Conservation (phyloP, 2,329 filamentous ascomycete species). For the Fusarium chuoi region DNA sequence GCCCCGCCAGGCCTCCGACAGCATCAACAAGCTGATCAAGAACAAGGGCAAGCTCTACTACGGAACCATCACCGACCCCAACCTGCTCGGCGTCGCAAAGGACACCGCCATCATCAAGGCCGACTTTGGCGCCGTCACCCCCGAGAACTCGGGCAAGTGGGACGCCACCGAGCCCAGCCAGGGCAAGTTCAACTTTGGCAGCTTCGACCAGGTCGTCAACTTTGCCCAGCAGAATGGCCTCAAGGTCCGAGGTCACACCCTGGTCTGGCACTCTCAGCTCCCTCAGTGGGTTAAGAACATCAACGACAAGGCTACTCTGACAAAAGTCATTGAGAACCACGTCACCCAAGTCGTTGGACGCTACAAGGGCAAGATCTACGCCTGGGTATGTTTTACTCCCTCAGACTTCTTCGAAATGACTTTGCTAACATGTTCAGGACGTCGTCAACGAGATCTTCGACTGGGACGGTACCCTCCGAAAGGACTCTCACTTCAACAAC, state of each 20-base stretch:
- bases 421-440: slow-evolving; percentile 52
- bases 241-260: slow-evolving; percentile 70
- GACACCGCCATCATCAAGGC: slow-evolving; percentile 64
- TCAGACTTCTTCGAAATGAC: accelerated
- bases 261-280: slow-evolving; percentile 73
- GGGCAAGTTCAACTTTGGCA: slow-evolving; percentile 67
- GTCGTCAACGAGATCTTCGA: slow-evolving; percentile 74
- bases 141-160: slow-evolving; percentile 80
- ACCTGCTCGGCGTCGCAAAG: slow-evolving; percentile 54
- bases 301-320: slow-evolving; percentile 62
- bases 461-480: slow-evolving; percentile 68
- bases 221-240: slow-evolving; percentile 66
- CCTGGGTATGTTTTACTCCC: not conserved
- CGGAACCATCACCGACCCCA: slow-evolving; percentile 67
- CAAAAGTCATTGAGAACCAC: slow-evolving; percentile 67
- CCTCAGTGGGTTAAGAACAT: slow-evolving; percentile 69
- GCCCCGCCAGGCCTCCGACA: slow-evolving; percentile 11
- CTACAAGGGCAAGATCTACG: slow-evolving; percentile 70
- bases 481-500: slow-evolving; percentile 69
- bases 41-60: slow-evolving; percentile 72
- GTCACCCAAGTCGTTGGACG: slow-evolving; percentile 65
- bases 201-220: slow-evolving; percentile 68
- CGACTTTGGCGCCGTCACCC: slow-evolving; percentile 72
- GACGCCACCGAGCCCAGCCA: slow-evolving; percentile 53
- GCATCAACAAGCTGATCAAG: slow-evolving; percentile 53